Evolutionary conservation across 139 green algal species (phyloP).

Genomic region (Coccomyxa sp.): DNA sequence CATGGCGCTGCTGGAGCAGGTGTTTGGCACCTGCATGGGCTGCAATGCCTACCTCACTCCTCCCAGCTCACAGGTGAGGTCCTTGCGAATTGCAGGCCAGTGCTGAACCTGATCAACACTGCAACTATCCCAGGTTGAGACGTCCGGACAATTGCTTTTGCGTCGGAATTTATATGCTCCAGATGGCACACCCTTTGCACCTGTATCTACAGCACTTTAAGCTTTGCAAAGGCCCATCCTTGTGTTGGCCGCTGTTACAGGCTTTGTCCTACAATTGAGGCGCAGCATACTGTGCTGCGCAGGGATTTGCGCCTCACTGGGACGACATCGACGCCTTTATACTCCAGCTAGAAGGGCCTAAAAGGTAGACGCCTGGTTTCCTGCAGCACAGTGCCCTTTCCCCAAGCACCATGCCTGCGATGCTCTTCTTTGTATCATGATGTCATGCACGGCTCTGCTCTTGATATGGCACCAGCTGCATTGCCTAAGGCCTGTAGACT

Average conservation of each 20-base stretch:
- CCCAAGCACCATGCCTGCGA: neutral
- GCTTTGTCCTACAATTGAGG: too few relatives aligned
- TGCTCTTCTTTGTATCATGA: neutral
- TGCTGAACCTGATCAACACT: neutral
- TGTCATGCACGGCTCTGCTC: neutral
- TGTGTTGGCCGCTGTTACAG: too few relatives aligned
- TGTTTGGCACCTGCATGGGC: constrained; percentile 36
- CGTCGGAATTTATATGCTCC: too few relatives aligned
- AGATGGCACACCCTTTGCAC: too few relatives aligned
- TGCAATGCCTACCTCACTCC: constrained; percentile 67
- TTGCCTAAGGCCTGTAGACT: neutral
- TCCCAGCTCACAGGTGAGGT: constrained; percentile 13
- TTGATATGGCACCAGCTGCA: neutral
- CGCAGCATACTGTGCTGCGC: neutral
- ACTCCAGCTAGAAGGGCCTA: constrained; percentile 56
- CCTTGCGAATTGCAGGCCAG: neutral
- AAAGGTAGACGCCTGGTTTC: constrained; percentile 26
- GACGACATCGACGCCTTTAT: constrained; percentile 70
- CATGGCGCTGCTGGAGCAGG: constrained; percentile 44
- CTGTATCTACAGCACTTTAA: too few relatives aligned
- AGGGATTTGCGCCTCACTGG: constrained; percentile 64
- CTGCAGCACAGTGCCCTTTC: too few relatives aligned
- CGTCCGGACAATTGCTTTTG: too few relatives aligned
- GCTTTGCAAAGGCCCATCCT: too few relatives aligned
- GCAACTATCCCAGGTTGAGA: neutral